Evolutionary conservation across 169 alveolate genomes (phyloP), one percentile per base, ranked within the genome.

Genomic region (Eimeria falciformis): DNA sequence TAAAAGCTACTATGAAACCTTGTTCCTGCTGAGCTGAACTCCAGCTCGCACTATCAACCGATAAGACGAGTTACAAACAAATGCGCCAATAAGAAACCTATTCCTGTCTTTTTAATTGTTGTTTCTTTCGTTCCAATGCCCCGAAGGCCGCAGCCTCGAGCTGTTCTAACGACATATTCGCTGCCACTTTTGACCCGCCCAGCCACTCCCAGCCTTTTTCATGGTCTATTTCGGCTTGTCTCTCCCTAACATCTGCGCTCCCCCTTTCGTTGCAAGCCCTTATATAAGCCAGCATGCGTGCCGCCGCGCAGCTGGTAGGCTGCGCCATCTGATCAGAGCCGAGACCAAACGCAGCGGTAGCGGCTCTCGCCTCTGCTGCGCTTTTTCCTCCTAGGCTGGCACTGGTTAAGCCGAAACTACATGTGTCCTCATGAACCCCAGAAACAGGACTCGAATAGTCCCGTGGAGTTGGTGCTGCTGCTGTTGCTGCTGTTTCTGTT

Each of bases 171-270:
- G 40, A 43, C 88, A 79, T 79, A 33, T 71, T 79, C 3, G 88
- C 88, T 17, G 88, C 88, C n/a, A 55, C 88, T n/a, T 79, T 79
- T 18, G 88, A 50, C 68, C 88, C 88, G 11, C 88, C 88, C n/a
- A 79, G n/a, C 88, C 88, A 79, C 55, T 79, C 88, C 88, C 88
- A 79, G 3, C 88, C 88, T 17, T 27, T 29, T 14, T 79, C 88
- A 11, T 4, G 23, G 7, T 79, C 88, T 53, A 50, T 71, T 27
- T 23, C 88, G n/a, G 55, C 73, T 33, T 79, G 88, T 53, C 55
- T 68, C 88, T 53, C 53, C 73, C 33, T 50, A 37, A 23, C 55
- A n/a, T 47, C 56, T 43, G 62, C 55, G 47, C 45, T 27, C 1
- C 88, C 88, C 53, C 55, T 79, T 40, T 43, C 37, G 73, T 71